A percentile compares a stretch with the other conserved stretches of the same genome.
Evolutionary conservation across 1,284 basidiomycete genomes (phyloP).

Genomic region (Prillingera fragicola): DNA sequence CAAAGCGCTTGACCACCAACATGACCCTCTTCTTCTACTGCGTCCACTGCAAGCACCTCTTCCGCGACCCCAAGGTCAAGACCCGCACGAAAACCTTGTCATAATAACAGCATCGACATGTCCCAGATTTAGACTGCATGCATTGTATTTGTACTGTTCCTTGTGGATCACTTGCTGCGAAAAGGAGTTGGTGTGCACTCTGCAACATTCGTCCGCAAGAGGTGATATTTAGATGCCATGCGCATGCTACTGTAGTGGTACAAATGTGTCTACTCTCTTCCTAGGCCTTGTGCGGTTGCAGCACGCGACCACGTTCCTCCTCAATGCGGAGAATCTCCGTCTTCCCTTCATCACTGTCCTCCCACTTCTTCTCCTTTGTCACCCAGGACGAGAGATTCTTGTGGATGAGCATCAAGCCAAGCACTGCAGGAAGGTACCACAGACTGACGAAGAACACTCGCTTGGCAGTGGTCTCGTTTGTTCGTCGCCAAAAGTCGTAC

Average conservation of each 20-base stretch:
- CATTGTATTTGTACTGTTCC: no score
- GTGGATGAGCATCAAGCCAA: conserved; percentile 91
- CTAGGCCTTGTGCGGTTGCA: conserved; percentile 3
- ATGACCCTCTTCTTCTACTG: conserved; percentile 88
- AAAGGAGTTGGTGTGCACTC: no score
- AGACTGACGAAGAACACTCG: conserved; percentile 74
- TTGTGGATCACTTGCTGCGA: no score
- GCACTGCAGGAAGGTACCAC: conserved; percentile 84
- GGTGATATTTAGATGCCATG: no score
- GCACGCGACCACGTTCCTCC: conserved; percentile 7
- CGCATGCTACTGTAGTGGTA: no score
- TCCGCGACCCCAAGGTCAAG: conserved; percentile 58
- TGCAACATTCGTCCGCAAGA: no score
- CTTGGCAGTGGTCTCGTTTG: conserved; percentile 69
- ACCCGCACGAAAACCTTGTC: no score
- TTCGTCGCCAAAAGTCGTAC: conserved; percentile 65
- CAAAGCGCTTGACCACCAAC: conserved; percentile 75
- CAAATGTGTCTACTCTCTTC: conserved; percentile 3
- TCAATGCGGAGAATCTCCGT: conserved; percentile 11
- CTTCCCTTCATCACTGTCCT: conserved; percentile 18
- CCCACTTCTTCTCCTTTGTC: conserved; percentile 15
- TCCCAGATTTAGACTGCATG: no score
- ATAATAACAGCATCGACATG: no score
- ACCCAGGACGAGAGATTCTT: conserved; percentile 74
- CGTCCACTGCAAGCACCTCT: conserved; percentile 72